Percentiles rank a stretch among this genome's conserved stretches.
These are phyloP conservation scores for Nissolia schottii DNA, from an alignment of 306 rosid genomes.

Conservation along the genomic window DNA sequence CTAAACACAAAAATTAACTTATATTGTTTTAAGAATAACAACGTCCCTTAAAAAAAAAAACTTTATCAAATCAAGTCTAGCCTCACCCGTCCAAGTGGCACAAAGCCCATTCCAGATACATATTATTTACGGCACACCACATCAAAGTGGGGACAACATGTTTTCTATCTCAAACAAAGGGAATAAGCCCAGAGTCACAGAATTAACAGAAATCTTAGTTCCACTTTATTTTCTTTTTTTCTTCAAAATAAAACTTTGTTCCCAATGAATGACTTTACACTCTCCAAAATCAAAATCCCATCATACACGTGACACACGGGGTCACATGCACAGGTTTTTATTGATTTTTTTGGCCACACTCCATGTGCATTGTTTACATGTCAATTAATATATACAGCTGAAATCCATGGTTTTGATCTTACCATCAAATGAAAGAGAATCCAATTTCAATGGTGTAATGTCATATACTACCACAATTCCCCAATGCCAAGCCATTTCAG, in stretches of 20 bases:
- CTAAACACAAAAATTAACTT: too few relatives aligned
- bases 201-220: not conserved
- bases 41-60: too few relatives aligned
- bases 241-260: not conserved
- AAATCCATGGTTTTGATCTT: conserved; percentile 24
- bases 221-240: not conserved
- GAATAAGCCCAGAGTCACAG: conserved; percentile 18
- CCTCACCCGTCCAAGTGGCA: not conserved
- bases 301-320: conserved; percentile 13
- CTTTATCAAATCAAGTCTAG: too few relatives aligned
- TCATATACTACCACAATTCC: not conserved
- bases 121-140: not conserved
- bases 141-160: conserved; percentile 20
- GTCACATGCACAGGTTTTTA: conserved; percentile 22
- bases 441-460: conserved; percentile 12
- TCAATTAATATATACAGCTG: conserved; percentile 28
- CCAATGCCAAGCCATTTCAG: conserved; percentile 29
- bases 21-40: too few relatives aligned
- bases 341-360: conserved; percentile 23
- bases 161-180: not conserved
- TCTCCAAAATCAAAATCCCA: not conserved
- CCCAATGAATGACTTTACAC: not conserved
- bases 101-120: conserved; percentile 8
- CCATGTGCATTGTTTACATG: conserved; percentile 32
- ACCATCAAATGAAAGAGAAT: conserved; percentile 9